These are phyloP conservation scores for Geranomyces michiganensis DNA, from an alignment of 192 early-diverging fungal genomes.

Conservation along the genomic window DNA sequence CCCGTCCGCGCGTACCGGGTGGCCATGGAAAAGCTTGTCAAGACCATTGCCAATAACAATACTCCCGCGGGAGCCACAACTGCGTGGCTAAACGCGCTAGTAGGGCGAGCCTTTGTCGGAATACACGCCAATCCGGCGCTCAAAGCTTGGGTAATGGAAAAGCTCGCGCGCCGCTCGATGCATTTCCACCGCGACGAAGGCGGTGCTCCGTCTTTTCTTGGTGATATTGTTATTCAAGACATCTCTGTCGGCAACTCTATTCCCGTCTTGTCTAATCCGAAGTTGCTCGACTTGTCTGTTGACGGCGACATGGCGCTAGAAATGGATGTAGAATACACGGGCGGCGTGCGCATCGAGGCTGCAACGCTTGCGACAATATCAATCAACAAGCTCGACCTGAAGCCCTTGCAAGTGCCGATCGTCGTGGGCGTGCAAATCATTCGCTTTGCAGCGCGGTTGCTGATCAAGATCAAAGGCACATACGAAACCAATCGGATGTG, in stretches of 20 bases:
- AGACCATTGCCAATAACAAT: slow-evolving; percentile 23
- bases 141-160: slow-evolving; percentile 44
- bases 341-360: slow-evolving; percentile 75
- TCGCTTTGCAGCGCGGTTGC: slow-evolving; percentile 71
- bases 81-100: slow-evolving; percentile 85
- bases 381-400: slow-evolving; percentile 58
- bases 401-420: slow-evolving; percentile 73
- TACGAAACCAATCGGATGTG: slow-evolving; percentile 78
- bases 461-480: slow-evolving; percentile 76
- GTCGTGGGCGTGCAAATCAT: slow-evolving; percentile 76
- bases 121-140: slow-evolving; percentile 47
- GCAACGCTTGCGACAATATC: slow-evolving; percentile 65
- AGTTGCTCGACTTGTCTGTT: slow-evolving; percentile 69
- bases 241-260: slow-evolving; percentile 77
- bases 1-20: slow-evolving; percentile 37
- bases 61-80: slow-evolving; percentile 23
- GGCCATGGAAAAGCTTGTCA: slow-evolving; percentile 47
- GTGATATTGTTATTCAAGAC: slow-evolving; percentile 76
- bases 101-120: slow-evolving; percentile 80
- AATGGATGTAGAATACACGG: slow-evolving; percentile 75
- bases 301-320: slow-evolving; percentile 75
- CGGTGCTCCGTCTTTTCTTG: slow-evolving; percentile 72
- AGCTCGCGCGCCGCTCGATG: slow-evolving; percentile 34
- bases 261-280: slow-evolving; percentile 76
- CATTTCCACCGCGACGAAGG: slow-evolving; percentile 45